A percentile compares a stretch with the other conserved stretches of the same genome.
Evolutionary conservation across 352 stramenopile genomes (phyloP).

Genomic region (Pythium rhizo-oryzae): DNA sequence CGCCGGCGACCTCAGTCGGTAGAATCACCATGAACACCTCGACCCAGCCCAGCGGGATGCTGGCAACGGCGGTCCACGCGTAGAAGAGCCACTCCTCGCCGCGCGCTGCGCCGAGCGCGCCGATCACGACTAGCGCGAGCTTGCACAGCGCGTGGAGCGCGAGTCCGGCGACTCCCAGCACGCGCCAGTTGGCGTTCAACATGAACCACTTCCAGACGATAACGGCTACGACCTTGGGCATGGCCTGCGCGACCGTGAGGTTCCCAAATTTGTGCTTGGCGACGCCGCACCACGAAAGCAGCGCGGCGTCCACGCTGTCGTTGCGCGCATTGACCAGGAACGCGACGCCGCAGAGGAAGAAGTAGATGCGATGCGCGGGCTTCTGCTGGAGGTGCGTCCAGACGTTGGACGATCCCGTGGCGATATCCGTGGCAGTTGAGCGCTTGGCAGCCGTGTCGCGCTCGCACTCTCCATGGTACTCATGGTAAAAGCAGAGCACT

Average conservation of each 20-base stretch:
- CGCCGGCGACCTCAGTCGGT: slow-evolving; percentile 52
- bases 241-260: slow-evolving; percentile 15
- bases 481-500: neutral
- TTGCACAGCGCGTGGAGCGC: slow-evolving; percentile 33
- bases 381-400: slow-evolving; percentile 21
- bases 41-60: slow-evolving; percentile 48
- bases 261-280: slow-evolving; percentile 14
- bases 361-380: slow-evolving; percentile 17
- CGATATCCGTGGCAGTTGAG: neutral
- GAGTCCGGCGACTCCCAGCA: slow-evolving; percentile 33
- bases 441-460: neutral
- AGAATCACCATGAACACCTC: slow-evolving; percentile 44
- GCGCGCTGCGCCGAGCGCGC: slow-evolving; percentile 21
- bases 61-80: slow-evolving; percentile 22
- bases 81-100: slow-evolving; percentile 18
- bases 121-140: slow-evolving; percentile 35
- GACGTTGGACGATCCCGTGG: neutral
- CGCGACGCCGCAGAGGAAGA: slow-evolving; percentile 19
- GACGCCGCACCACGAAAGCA: slow-evolving; percentile 19
- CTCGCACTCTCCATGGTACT: neutral
- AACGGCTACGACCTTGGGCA: slow-evolving; percentile 36
- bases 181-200: slow-evolving; percentile 44
- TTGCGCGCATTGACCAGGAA: slow-evolving; percentile 13
- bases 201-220: slow-evolving; percentile 45
- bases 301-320: neutral